Conservation (phyloP, 805 yeast species). For the Hanseniaspora thailandica region DNA sequence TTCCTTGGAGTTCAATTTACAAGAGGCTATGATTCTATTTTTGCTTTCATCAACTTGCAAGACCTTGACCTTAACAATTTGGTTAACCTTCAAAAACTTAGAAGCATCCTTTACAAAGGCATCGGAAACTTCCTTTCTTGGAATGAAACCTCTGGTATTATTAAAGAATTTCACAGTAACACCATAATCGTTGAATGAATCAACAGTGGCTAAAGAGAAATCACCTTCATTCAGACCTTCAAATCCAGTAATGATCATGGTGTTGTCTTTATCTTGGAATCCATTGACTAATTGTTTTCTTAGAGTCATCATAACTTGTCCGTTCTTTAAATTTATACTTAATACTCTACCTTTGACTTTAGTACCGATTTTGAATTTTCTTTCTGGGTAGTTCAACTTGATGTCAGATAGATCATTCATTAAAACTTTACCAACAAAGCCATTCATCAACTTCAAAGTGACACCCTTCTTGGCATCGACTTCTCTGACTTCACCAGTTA, state of each 20-base stretch:
- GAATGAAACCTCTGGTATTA: slow-evolving; percentile 63
- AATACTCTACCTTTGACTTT: slow-evolving; percentile 68
- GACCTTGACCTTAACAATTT: slow-evolving; percentile 65
- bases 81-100: slow-evolving; percentile 72
- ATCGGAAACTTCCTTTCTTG: slow-evolving; percentile 81
- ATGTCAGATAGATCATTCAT: slow-evolving; percentile 71
- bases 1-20: slow-evolving; percentile 48
- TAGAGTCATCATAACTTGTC: slow-evolving; percentile 52
- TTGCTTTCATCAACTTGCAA: slow-evolving; percentile 43
- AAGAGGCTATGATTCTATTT: slow-evolving; percentile 55
- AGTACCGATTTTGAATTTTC: slow-evolving; percentile 77
- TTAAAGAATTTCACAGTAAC: slow-evolving; percentile 79
- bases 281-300: slow-evolving; percentile 69
- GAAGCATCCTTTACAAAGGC: slow-evolving; percentile 66
- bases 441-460: slow-evolving; percentile 49
- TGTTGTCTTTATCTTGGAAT: slow-evolving; percentile 27
- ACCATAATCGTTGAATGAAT: slow-evolving; percentile 60
- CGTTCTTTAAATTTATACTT: slow-evolving; percentile 34
- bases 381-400: slow-evolving; percentile 76
- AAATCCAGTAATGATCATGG: slow-evolving; percentile 30
- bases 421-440: slow-evolving; percentile 65
- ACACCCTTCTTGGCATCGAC: slow-evolving; percentile 54
- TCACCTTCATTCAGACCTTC: slow-evolving; percentile 41
- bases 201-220: slow-evolving; percentile 60
- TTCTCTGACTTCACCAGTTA: slow-evolving; percentile 43